Conservation (phyloP, 1,139 yeast genomes). For the Candida glucosophila region DNA sequence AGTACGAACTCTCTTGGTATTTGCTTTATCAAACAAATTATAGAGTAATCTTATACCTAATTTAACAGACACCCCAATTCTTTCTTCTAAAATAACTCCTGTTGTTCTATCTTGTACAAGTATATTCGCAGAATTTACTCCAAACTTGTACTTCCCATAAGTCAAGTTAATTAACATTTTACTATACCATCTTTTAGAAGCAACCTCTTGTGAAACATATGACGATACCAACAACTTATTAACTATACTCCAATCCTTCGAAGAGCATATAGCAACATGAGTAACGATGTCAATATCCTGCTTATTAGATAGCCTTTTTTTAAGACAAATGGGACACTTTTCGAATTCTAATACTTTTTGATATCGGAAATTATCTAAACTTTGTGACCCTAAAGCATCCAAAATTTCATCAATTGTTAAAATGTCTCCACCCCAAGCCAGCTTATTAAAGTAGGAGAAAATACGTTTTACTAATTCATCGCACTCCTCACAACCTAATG, state of each 20-base stretch:
- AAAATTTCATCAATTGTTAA: constrained; percentile 51
- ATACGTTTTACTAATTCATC: constrained; percentile 37
- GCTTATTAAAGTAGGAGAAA: constrained; percentile 33
- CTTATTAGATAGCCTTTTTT: constrained; percentile 47
- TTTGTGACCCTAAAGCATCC: constrained; percentile 40
- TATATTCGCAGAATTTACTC: constrained; percentile 89
- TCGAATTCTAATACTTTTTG: constrained; percentile 47
- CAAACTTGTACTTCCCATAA: constrained; percentile 80
- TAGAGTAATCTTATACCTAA: constrained; percentile 80
- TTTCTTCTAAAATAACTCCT: constrained; percentile 83
- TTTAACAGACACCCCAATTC: constrained; percentile 83
- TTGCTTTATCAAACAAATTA: constrained; percentile 57
- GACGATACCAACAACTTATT: constrained; percentile 58
- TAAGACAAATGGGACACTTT: constrained; percentile 70
- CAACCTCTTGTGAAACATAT: constrained; percentile 74
- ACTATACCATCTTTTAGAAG: constrained; percentile 84
- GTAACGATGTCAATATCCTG: constrained; percentile 64
- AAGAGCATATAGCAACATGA: constrained; percentile 82
- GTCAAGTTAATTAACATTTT: constrained; percentile 75
- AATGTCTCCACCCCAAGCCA: constrained; percentile 48
- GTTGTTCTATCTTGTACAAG: constrained; percentile 86
- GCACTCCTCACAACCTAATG: constrained; percentile 52
- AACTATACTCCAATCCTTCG: constrained; percentile 67
- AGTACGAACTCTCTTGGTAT: constrained; percentile 45
- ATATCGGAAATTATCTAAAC: constrained; percentile 10